Evolutionary conservation across 169 alveolate genomes (phyloP).

Genomic region (Eimeria acervulina): DNA sequence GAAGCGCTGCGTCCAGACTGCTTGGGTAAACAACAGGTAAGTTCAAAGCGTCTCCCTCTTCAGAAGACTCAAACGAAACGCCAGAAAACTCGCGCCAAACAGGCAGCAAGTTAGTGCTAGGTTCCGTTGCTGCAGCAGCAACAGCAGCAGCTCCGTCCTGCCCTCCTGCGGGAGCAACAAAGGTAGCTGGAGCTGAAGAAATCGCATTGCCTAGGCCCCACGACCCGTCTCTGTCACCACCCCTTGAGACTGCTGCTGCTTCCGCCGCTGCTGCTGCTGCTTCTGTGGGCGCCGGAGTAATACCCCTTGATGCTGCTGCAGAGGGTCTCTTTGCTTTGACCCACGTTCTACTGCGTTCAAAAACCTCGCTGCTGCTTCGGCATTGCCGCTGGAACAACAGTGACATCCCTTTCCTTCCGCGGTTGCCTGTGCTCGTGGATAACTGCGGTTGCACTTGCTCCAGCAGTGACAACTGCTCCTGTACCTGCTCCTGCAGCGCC

Average conservation of each 20-base stretch:
- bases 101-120: conserved; percentile 51
- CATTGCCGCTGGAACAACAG: conserved; percentile 51
- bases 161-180: conserved; percentile 26
- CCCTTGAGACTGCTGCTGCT: conserved; percentile 16
- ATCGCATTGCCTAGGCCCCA: conserved; percentile 52
- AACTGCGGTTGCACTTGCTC: background rate
- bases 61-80: conserved; percentile 68
- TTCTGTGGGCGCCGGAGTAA: conserved; percentile 7
- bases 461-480: background rate
- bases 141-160: conserved; percentile 52
- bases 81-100: conserved; percentile 75
- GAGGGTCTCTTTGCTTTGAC: conserved; percentile 41
- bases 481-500: conserved; percentile 48
- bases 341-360: conserved; percentile 65
- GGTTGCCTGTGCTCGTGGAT: conserved; percentile 3
- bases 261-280: conserved; percentile 27
- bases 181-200: conserved; percentile 62
- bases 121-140: conserved; percentile 46
- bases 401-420: conserved; percentile 56
- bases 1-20: background rate
- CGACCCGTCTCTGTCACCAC: conserved; percentile 26
- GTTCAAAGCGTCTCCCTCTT: conserved; percentile 49
- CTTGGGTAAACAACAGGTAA: background rate
- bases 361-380: conserved; percentile 71
- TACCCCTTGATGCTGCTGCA: conserved; percentile 43